Evolutionary conservation across 306 rosid species (phyloP), one percentile per base, ranked within the genome.

Genomic region (Quercus berberidifolia): DNA sequence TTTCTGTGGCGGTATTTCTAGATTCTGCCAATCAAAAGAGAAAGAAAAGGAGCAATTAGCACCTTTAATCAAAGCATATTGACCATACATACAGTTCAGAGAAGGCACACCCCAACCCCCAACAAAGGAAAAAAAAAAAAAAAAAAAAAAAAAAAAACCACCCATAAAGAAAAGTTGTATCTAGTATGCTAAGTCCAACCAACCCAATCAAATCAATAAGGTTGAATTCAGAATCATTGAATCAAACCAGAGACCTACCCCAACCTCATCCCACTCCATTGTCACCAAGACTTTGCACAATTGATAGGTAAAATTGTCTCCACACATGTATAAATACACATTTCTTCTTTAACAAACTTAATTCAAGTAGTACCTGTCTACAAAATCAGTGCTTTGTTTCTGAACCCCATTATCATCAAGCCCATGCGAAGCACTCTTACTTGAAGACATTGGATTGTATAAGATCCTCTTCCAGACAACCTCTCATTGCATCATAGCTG

Each of bases 391-490:
- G n/a, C 49, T 73, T 62, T 74, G 70, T 76, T 77, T 64, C 64
- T 75, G 89, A 69, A 60, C 55, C 5, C 80, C 56, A 12, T 72
- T 41, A 72, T 74, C 84, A 78, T 73, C 77, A 38, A 67, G 69
- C 81, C 59, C 77, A 19, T 69, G 85, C 57, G 76, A 62, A 20
- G 84, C 17, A 54, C 83, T 80, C 78, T 70, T 82, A 38, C 69
- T 65, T 55, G 85, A 77, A 81, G 91, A 88, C 91, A 84, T 85
- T 77, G 81, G 79, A 78, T 72, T 76, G 79, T 74, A 74, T 73
- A 52, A 77, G 74, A 23, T 77, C 80, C 78, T 70, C 81, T 59
- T 65, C 31, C 69, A 52, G 67, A 76, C 79, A 76, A 79, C 25
- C 78, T 81, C 71, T 59, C 21, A 35, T 76, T 23, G 79, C 52